These are phyloP conservation scores for Penicillium mononematosum DNA, from an alignment of 495 filamentous ascomycete genomes.

Conservation along the genomic window DNA sequence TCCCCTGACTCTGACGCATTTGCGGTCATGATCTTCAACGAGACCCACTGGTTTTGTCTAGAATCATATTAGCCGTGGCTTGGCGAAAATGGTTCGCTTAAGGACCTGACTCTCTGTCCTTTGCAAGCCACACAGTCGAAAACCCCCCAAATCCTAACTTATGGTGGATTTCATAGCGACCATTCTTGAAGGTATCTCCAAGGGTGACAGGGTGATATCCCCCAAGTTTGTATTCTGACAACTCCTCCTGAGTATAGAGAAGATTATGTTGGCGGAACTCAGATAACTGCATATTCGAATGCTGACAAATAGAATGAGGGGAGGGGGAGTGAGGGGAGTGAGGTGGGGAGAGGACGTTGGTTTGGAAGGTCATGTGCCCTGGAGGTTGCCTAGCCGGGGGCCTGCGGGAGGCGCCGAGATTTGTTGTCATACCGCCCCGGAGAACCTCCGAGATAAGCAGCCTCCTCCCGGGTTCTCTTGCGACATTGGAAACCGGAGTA, in stretches of 20 bases:
- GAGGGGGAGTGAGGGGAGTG: too few species aligned
- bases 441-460: too few species aligned
- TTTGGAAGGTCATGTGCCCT: too few species aligned
- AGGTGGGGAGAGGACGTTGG: too few species aligned
- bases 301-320: not conserved
- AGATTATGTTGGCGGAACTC: constrained; percentile 36
- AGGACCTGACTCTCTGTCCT: constrained; percentile 26
- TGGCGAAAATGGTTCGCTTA: not conserved
- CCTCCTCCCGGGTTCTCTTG: too few species aligned
- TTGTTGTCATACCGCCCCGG: too few species aligned
- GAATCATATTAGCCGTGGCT: constrained; percentile 13
- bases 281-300: constrained; percentile 14
- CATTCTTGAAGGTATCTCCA: constrained; percentile 81
- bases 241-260: constrained; percentile 25
- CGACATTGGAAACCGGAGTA: too few species aligned
- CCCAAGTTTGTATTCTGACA: constrained; percentile 40
- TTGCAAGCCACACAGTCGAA: constrained; percentile 78
- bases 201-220: constrained; percentile 81
- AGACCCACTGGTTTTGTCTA: constrained; percentile 34
- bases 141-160: constrained; percentile 89
- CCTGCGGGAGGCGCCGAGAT: too few species aligned
- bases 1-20: constrained; percentile 21
- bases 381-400: too few species aligned
- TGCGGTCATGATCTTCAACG: constrained; percentile 38
- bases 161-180: constrained; percentile 73